Evolutionary conservation across 2,329 filamentous ascomycete genomes (phyloP).

Genomic region (Beauveria medogensis): DNA sequence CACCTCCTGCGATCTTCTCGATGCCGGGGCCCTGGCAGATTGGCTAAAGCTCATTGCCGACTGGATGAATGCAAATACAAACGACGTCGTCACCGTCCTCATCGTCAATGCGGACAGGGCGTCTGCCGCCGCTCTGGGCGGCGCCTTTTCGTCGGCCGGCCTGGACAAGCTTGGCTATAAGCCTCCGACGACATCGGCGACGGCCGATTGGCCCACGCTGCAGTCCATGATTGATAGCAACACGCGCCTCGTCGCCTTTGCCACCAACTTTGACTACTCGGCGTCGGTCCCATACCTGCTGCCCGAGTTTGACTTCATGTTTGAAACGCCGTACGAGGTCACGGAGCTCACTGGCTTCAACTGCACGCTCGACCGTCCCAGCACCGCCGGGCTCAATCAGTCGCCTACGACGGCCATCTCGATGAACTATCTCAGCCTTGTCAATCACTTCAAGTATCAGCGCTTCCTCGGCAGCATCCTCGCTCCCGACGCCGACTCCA

Average conservation of each 20-base stretch:
- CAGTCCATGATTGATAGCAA: conserved; percentile 55
- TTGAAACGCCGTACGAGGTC: conserved; percentile 65
- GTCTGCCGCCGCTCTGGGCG: conserved; percentile 44
- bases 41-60: conserved; percentile 58
- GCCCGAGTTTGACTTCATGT: conserved; percentile 57
- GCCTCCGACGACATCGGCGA: conserved; percentile 36
- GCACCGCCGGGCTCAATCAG: conserved; percentile 27
- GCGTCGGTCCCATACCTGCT: conserved; percentile 48
- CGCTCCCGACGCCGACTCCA: conserved; percentile 52
- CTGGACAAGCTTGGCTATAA: conserved; percentile 55
- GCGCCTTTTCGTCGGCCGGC: conserved; percentile 47
- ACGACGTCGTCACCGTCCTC: conserved; percentile 69
- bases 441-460: conserved; percentile 75
- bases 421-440: conserved; percentile 56
- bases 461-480: conserved; percentile 45
- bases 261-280: conserved; percentile 45
- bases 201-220: conserved; percentile 61
- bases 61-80: conserved; percentile 63
- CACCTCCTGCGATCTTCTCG: conserved; percentile 56
- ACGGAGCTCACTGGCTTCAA: conserved; percentile 56
- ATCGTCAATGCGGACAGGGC: conserved; percentile 62
- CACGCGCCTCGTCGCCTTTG: conserved; percentile 61
- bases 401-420: conserved; percentile 44
- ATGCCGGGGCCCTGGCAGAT: conserved; percentile 55
- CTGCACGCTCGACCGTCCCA: conserved; percentile 62